Evolutionary conservation across 768 basidiomycete genomes (phyloP).

Genomic region (Tremella yokohamensis): DNA sequence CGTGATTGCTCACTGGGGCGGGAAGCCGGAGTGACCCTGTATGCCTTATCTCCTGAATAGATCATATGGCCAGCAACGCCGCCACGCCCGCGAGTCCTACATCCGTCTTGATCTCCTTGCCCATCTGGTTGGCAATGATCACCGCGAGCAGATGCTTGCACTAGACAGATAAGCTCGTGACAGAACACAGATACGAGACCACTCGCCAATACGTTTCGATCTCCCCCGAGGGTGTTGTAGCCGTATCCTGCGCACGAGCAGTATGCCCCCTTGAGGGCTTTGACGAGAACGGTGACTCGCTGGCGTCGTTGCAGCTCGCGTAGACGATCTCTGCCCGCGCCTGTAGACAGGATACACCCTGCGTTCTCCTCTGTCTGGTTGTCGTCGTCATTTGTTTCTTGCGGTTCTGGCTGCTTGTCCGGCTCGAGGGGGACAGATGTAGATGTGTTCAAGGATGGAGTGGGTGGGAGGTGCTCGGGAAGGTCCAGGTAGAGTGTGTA

Average conservation of each 20-base stretch:
- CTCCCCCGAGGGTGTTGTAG: slow-evolving; percentile 37
- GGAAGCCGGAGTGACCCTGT: too few species aligned
- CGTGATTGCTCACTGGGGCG: too few species aligned
- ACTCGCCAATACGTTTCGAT: slow-evolving; percentile 33
- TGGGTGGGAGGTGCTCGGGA: background rate
- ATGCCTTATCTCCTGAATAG: too few species aligned
- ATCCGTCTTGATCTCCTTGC: slow-evolving; percentile 24
- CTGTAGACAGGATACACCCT: background rate
- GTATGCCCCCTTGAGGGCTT: slow-evolving; percentile 24
- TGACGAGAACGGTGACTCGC: background rate
- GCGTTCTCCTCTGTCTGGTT: background rate
- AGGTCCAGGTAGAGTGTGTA: slow-evolving; percentile 34
- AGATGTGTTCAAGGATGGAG: background rate
- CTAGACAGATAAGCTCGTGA: slow-evolving; percentile 10
- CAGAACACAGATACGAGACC: background rate
- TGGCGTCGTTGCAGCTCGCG: slow-evolving; percentile 5
- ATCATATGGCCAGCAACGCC: slow-evolving; percentile 21
- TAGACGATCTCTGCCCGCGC: background rate
- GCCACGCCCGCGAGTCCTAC: slow-evolving; percentile 24
- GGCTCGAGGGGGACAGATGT: background rate
- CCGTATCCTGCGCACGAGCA: slow-evolving; percentile 41
- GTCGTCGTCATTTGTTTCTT: background rate
- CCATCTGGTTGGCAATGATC: slow-evolving; percentile 27
- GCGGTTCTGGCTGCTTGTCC: background rate
- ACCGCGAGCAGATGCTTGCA: slow-evolving; percentile 43